Evolutionary conservation across 73 alveolate genomes (phyloP).

Genomic region (Paramecium sexaurelia): DNA sequence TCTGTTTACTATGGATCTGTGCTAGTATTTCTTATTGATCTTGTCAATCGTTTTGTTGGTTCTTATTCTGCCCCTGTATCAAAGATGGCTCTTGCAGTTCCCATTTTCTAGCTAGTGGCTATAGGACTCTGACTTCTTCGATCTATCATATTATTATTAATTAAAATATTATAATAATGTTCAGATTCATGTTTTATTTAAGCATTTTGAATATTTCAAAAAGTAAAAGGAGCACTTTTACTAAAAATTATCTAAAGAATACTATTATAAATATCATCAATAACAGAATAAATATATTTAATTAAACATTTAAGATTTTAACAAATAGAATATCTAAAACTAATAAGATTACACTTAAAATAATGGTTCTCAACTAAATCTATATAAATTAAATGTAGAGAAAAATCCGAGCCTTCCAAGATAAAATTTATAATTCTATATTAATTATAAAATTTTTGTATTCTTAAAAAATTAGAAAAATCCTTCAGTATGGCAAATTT

Average conservation of each 20-base stretch:
- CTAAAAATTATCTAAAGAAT: not conserved
- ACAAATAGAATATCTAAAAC: not conserved
- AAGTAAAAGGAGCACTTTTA: not conserved
- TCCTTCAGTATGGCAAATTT: no score
- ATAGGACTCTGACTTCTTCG: conserved; percentile 40
- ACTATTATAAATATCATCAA: not conserved
- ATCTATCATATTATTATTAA: not conserved
- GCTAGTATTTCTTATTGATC: conserved; percentile 13
- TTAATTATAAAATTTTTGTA: no score
- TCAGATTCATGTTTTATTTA: not conserved
- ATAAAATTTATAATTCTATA: no score
- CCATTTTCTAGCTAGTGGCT: conserved; percentile 24
- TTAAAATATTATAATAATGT: conserved; percentile 5
- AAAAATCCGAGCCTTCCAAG: not conserved
- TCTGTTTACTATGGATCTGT: not conserved
- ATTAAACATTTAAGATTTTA: not conserved
- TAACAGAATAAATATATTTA: not conserved
- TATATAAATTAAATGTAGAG: not conserved
- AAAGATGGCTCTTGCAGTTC: conserved; percentile 50
- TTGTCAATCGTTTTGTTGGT: not conserved
- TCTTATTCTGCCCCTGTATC: not conserved
- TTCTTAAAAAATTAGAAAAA: no score
- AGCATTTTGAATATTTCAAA: not conserved
- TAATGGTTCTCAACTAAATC: not conserved
- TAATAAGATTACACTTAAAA: not conserved